Conservation (phyloP, 768 basidiomycete genomes). For the Mrakia gelida region DNA sequence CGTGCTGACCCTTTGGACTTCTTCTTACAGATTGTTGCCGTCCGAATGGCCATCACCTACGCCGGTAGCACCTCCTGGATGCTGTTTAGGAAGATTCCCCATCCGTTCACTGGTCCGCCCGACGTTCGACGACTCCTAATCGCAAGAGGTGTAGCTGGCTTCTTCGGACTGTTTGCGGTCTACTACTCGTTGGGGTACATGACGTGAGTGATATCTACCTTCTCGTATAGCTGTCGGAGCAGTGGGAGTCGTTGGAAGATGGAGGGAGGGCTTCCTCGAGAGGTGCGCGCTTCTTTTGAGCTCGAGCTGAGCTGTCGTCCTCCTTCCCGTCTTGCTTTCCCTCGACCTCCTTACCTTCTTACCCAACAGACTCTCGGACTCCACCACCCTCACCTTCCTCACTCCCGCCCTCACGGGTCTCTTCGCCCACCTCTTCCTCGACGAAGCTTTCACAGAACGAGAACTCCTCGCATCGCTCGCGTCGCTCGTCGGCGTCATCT, state of each 20-base stretch:
- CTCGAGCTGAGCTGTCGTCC: background rate
- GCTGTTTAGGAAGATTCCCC: background rate
- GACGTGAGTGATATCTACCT: slow-evolving; percentile 10
- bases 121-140: slow-evolving; percentile 18
- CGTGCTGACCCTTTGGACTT: background rate
- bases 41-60: slow-evolving; percentile 23
- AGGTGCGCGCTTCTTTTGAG: background rate
- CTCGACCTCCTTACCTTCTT: background rate
- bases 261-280: background rate
- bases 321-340: background rate
- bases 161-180: slow-evolving; percentile 17
- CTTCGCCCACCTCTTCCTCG: slow-evolving; percentile 33
- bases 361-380: slow-evolving; percentile 14
- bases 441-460: slow-evolving; percentile 36
- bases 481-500: slow-evolving; percentile 68
- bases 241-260: background rate
- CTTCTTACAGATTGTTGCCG: slow-evolving; percentile 15
- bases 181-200: slow-evolving; percentile 26
- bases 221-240: background rate
- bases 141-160: slow-evolving; percentile 17
- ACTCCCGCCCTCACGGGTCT: slow-evolving; percentile 22
- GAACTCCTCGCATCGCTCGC: slow-evolving; percentile 48
- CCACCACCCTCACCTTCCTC: slow-evolving; percentile 28
- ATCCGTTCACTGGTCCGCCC: slow-evolving; percentile 27
- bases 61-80: background rate